These are phyloP conservation scores for Melanopsichium pennsylvanicum DNA, from an alignment of 1,284 basidiomycete genomes.

Conservation along the genomic window DNA sequence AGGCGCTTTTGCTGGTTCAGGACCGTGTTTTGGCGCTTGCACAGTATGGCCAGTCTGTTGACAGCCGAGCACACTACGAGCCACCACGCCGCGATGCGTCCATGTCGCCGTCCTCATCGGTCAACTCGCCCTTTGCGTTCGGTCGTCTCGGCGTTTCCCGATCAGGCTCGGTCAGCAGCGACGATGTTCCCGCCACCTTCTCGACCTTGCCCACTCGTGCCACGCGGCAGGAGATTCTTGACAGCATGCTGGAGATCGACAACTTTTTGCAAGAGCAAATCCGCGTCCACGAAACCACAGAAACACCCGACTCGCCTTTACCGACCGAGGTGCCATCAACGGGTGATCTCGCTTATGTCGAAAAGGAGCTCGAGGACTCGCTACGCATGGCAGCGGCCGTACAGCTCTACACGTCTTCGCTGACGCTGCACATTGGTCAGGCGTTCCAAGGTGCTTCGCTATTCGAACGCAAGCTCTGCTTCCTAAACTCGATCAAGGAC, in stretches of 20 bases:
- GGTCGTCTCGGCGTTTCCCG: slow-evolving; percentile 30
- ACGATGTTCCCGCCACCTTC: slow-evolving; percentile 32
- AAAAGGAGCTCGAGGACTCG: slow-evolving; percentile 54
- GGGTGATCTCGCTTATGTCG: slow-evolving; percentile 31
- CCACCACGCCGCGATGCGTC: slow-evolving; percentile 16
- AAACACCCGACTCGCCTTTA: slow-evolving; percentile 28
- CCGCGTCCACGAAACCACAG: slow-evolving; percentile 28
- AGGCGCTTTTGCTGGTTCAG: slow-evolving; percentile 55
- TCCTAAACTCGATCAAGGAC: slow-evolving; percentile 58
- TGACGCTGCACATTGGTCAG: slow-evolving; percentile 59
- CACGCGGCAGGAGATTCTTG: slow-evolving; percentile 49
- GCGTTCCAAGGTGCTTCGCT: slow-evolving; percentile 60
- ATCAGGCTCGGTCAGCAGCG: slow-evolving; percentile 33
- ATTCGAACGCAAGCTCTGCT: slow-evolving; percentile 62
- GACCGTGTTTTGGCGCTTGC: slow-evolving; percentile 56
- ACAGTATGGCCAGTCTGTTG: slow-evolving; percentile 25
- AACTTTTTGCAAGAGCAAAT: slow-evolving; percentile 54
- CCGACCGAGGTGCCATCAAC: slow-evolving; percentile 29
- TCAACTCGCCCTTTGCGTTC: slow-evolving; percentile 24
- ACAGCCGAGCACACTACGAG: slow-evolving; percentile 9
- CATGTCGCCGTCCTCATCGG: slow-evolving; percentile 21
- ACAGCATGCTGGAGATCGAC: slow-evolving; percentile 59
- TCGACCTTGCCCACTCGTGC: slow-evolving; percentile 43
- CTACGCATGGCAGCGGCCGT: slow-evolving; percentile 51
- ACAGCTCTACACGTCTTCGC: slow-evolving; percentile 57